Conservation (phyloP, 352 stramenopile genomes). For the Phytophthora fragariae region DNA sequence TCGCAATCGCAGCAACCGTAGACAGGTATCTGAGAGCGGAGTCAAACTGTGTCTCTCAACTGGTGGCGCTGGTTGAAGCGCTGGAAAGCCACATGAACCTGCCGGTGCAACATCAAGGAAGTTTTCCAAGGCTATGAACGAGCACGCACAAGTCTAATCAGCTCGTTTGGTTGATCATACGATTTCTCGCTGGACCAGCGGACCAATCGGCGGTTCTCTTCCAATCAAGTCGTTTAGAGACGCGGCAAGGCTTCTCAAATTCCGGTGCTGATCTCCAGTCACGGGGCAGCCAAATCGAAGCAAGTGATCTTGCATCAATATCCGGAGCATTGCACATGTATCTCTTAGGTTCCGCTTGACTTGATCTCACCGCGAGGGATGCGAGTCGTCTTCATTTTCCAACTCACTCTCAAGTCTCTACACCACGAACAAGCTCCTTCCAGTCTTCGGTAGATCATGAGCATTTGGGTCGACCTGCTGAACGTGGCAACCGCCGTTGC, state of each 20-base stretch:
- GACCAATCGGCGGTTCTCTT: conserved; percentile 4
- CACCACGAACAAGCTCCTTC: not conserved
- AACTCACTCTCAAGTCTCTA: conserved; percentile 1
- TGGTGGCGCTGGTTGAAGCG: conserved; percentile 5
- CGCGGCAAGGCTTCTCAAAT: conserved; percentile 4
- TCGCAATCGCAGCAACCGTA: not conserved
- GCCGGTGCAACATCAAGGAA: not conserved
- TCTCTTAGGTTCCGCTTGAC: not conserved
- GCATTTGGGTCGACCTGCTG: conserved; percentile 29
- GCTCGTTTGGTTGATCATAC: conserved; percentile 29
- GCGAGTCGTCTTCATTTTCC: conserved; percentile 3
- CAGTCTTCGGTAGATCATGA: conserved; percentile 12
- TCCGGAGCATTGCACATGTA: conserved; percentile 12
- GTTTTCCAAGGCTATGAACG: not conserved
- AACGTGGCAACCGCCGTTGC: conserved; percentile 23
- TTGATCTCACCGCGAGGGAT: not conserved
- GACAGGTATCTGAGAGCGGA: not conserved
- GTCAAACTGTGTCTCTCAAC: not conserved
- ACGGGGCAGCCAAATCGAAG: conserved; percentile 2
- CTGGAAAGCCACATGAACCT: conserved; percentile 11
- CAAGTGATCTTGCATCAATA: conserved; percentile 1
- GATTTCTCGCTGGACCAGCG: not conserved
- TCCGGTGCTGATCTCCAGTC: conserved; percentile 24
- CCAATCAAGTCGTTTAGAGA: conserved; percentile 24
- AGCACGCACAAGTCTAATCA: conserved; percentile 22